Percentiles rank a stretch among this genome's conserved stretches.
Evolutionary conservation across 2,329 filamentous ascomycete species (phyloP).

Genomic region (Beauveria caledonica): DNA sequence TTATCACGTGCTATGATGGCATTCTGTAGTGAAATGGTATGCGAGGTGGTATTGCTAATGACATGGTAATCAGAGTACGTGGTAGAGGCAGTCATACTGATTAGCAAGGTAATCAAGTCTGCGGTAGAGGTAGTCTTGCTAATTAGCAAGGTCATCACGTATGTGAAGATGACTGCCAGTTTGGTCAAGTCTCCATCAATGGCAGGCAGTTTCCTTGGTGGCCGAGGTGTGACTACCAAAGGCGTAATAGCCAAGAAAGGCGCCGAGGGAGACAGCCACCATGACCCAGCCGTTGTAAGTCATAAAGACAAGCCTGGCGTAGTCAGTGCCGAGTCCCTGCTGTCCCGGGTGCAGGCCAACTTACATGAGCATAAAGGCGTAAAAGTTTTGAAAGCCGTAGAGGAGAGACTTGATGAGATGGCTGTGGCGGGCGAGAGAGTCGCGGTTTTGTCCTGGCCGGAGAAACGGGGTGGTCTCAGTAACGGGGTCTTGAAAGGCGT

Average conservation of each 20-base stretch:
- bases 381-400: slow-evolving; percentile 93
- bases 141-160: not conserved
- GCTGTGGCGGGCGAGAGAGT: slow-evolving; percentile 53
- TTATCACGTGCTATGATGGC: not conserved
- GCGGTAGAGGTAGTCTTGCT: not conserved
- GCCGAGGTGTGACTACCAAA: slow-evolving; percentile 66
- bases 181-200: slow-evolving; percentile 42
- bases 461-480: slow-evolving; percentile 57
- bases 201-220: slow-evolving; percentile 84
- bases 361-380: slow-evolving; percentile 99
- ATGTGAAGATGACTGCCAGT: too few relatives aligned
- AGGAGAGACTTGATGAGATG: slow-evolving; percentile 73
- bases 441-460: slow-evolving; percentile 65
- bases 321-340: not conserved
- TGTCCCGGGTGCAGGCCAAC: slow-evolving; percentile 29
- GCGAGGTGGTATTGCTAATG: not conserved
- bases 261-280: slow-evolving; percentile 80
- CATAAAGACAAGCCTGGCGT: slow-evolving; percentile 86
- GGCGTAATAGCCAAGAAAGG: slow-evolving; percentile 76
- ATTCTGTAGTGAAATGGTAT: not conserved
- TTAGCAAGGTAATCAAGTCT: not conserved
- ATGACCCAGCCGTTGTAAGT: slow-evolving; percentile 99
- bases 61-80: not conserved
- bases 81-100: not conserved
- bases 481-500: slow-evolving; percentile 26